Evolutionary conservation across 768 basidiomycete genomes (phyloP), one percentile per base, ranked within the genome.

Genomic region (Sporobolomyces phaffii): DNA sequence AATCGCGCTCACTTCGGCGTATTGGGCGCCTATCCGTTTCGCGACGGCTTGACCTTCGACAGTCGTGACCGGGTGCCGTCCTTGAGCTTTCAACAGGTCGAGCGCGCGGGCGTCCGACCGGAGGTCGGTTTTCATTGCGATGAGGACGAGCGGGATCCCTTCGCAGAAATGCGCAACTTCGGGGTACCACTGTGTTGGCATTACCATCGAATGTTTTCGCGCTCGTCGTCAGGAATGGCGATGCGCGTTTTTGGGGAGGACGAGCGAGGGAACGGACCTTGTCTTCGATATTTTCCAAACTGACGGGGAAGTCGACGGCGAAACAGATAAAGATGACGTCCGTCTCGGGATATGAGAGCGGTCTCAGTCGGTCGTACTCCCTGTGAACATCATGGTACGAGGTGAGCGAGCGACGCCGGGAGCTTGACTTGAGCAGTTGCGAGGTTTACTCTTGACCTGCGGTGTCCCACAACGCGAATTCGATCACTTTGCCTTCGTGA

Each of bases 401-500:
- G 51, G 8, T n/a, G 24, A n/a, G 9, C 17, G 17, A 34, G 34
- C 9, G 51, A 18, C 31, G 26, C 11, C 15, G 11, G 52, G 10
- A 18, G 28, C 38, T 20, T 18, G 28, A 26, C 36, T 22, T 8
- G 18, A 22, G 29, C 14, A 33, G 11, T 13, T 38, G 26, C n/a
- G 9, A n/a, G n/a, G n/a, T 26, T 43, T 5, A 47, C 56, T 98
- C 94, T 79, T 98, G 94, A 52, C 96, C 96, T 24, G 96, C 94
- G 61, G 96, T 98, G 90, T 98, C 96, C 96, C 96, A 99, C 22
- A 99, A 82, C n/a, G 96, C 94, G 47, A 99, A 84, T 75, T 96
- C 91, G 68, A 99, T 86, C 24, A 89, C 81, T 79, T 91, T 92
- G 62, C 87, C 86, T 29, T 93, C 91, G 92, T 76, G 96, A 80